phyloP scores from a whole-genome alignment of 768 basidiomycete species.

The Termitomyces sp. region DNA sequence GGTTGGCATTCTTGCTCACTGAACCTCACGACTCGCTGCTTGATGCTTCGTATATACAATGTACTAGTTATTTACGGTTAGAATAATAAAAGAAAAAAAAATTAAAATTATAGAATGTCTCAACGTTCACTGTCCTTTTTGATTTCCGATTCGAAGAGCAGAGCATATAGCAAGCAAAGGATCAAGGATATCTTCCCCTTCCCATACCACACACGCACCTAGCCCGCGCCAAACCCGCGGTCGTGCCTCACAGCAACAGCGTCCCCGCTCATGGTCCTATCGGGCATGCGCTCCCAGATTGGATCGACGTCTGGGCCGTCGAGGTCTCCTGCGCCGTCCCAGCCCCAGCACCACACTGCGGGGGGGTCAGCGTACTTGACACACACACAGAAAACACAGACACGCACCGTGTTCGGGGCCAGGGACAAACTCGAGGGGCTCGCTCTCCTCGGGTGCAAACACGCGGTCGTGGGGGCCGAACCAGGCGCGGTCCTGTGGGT shows the following conservation, averaged over 20 bases:
- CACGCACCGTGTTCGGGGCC: slow-evolving; percentile 85
- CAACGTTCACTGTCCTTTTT: too few species aligned
- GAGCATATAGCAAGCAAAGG: too few species aligned
- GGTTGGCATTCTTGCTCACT: too few species aligned
- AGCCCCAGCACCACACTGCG: slow-evolving; percentile 98
- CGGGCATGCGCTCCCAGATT: slow-evolving; percentile 86
- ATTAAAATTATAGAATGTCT: too few species aligned
- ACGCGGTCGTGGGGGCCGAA: slow-evolving; percentile 95
- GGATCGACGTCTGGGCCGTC: slow-evolving; percentile 98
- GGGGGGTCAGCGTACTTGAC: too few species aligned
- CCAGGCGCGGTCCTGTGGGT: slow-evolving; percentile 97
- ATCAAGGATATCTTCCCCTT: too few species aligned
- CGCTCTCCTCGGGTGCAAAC: slow-evolving; percentile 84
- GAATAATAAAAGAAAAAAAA: too few species aligned
- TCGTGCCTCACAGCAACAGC: slow-evolving; percentile 71
- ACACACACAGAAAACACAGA: neutral
- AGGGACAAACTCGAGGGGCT: slow-evolving; percentile 66
- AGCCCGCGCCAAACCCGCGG: slow-evolving; percentile 27
- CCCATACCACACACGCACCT: too few species aligned
- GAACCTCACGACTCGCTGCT: too few species aligned
- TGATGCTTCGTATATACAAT: too few species aligned
- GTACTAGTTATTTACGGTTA: too few species aligned
- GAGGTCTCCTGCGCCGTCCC: slow-evolving; percentile 97
- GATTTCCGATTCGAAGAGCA: too few species aligned
- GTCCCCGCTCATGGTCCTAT: slow-evolving; percentile 49